phyloP scores from a whole-genome alignment of 2,329 filamentous ascomycete genomes.

The Graphilbum sp. region DNA sequence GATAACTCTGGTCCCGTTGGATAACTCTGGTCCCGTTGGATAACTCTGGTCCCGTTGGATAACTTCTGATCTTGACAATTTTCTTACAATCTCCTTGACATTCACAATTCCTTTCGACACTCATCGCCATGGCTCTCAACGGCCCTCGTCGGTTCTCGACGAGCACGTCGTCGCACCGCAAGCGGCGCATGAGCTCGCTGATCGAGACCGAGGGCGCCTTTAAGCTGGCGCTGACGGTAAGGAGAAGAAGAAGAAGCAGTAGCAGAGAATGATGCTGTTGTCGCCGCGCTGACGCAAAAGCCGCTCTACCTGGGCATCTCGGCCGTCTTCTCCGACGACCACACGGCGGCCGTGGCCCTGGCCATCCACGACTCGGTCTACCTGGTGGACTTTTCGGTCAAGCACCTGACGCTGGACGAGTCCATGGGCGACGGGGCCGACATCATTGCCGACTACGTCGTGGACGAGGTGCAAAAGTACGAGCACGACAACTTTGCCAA shows the following conservation, averaged over 20 bases:
- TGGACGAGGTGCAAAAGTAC: slow-evolving; percentile 40
- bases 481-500: slow-evolving; percentile 52
- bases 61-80: no score
- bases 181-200: slow-evolving; percentile 28
- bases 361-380: slow-evolving; percentile 62
- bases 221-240: slow-evolving; percentile 29
- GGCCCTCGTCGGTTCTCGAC: slow-evolving; percentile 24
- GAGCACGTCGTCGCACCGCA: slow-evolving; percentile 27
- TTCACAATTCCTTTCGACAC: no score
- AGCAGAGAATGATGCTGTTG: background rate
- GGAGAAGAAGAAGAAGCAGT: slow-evolving; percentile 3
- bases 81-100: no score
- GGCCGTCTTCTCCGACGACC: slow-evolving; percentile 31
- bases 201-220: slow-evolving; percentile 25
- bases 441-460: slow-evolving; percentile 41
- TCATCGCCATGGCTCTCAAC: slow-evolving; percentile 1
- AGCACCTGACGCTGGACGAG: slow-evolving; percentile 32
- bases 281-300: no score
- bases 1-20: no score
- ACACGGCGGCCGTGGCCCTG: slow-evolving; percentile 42
- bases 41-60: no score
- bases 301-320: slow-evolving; percentile 48
- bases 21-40: no score
- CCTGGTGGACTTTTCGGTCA: slow-evolving; percentile 54
- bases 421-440: slow-evolving; percentile 23